These are phyloP conservation scores for Xylogone sp. DNA, from an alignment of 2,329 filamentous ascomycete genomes.

Conservation along the genomic window DNA sequence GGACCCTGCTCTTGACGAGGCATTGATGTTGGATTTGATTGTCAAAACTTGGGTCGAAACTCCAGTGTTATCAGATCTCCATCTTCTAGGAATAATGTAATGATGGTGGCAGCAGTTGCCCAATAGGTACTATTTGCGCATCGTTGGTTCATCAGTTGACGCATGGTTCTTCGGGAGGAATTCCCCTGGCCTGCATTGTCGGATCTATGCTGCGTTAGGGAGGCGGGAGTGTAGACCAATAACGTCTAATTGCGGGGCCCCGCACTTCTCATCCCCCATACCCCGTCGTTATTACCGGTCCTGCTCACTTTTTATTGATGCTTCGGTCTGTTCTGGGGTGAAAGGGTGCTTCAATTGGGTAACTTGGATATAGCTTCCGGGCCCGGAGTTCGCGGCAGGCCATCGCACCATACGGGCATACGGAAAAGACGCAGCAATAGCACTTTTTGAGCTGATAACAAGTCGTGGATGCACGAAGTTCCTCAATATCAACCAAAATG, in stretches of 20 bases:
- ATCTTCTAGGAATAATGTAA: background rate
- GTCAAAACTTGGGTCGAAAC: background rate
- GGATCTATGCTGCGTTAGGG: no score
- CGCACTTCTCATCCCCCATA: background rate
- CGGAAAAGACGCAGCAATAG: background rate
- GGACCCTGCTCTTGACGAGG: background rate
- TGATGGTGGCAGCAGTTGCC: background rate
- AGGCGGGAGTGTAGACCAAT: background rate
- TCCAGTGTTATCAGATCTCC: background rate
- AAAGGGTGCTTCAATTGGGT: background rate
- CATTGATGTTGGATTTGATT: background rate
- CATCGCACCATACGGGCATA: background rate
- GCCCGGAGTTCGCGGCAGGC: background rate
- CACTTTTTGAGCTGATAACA: background rate
- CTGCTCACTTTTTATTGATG: background rate
- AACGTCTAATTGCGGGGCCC: background rate
- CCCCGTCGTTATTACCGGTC: background rate
- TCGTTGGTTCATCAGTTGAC: no score
- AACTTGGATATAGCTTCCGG: background rate
- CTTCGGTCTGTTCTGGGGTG: background rate
- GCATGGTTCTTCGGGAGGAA: background rate
- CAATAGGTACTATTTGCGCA: background rate
- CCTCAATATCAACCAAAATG: background rate
- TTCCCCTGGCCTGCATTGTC: background rate
- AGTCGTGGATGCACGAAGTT: background rate